A percentile compares a stretch with the other conserved stretches of the same genome.
These are phyloP conservation scores for Phytopythium aichiense DNA, from an alignment of 352 stramenopile genomes.

Conservation along the genomic window DNA sequence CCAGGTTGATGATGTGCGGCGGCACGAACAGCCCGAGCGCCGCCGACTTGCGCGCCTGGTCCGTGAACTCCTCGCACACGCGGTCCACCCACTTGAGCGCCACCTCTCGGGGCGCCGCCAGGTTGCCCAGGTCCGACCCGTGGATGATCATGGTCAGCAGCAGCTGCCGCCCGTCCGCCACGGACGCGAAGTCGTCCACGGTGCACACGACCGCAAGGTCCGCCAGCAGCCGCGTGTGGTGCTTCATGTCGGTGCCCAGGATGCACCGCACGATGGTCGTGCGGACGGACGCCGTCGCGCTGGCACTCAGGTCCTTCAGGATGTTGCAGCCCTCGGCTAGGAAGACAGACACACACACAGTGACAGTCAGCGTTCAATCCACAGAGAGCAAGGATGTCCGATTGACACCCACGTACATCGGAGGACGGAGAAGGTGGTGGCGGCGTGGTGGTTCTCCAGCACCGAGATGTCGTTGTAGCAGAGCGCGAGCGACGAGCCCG, in stretches of 20 bases:
- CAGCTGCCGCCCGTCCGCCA: slow-evolving; percentile 60
- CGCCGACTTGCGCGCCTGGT: slow-evolving; percentile 59
- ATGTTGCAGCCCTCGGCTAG: slow-evolving; percentile 57
- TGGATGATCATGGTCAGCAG: slow-evolving; percentile 87
- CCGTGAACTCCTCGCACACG: slow-evolving; percentile 75
- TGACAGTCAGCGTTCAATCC: neutral
- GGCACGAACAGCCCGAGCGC: slow-evolving; percentile 55
- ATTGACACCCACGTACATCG: slow-evolving; percentile 22
- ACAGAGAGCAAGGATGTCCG: no score
- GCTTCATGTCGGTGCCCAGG: slow-evolving; percentile 79
- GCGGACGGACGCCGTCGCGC: slow-evolving; percentile 36
- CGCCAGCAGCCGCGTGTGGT: slow-evolving; percentile 66
- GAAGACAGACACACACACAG: slow-evolving; percentile 7
- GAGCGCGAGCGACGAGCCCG: slow-evolving; percentile 65
- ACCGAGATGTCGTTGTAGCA: slow-evolving; percentile 90
- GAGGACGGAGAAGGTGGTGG: slow-evolving; percentile 70
- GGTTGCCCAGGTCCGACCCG: slow-evolving; percentile 60
- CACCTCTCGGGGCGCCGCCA: slow-evolving; percentile 42
- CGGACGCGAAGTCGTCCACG: slow-evolving; percentile 48
- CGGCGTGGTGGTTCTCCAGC: slow-evolving; percentile 85
- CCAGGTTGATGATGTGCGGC: slow-evolving; percentile 71
- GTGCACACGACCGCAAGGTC: slow-evolving; percentile 40
- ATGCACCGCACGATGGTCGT: slow-evolving; percentile 74
- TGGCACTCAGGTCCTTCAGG: slow-evolving; percentile 45
- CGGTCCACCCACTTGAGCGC: slow-evolving; percentile 64